These are phyloP conservation scores for Stereum hirsutum DNA, from an alignment of 1,284 basidiomycete genomes.

Conservation along the genomic window DNA sequence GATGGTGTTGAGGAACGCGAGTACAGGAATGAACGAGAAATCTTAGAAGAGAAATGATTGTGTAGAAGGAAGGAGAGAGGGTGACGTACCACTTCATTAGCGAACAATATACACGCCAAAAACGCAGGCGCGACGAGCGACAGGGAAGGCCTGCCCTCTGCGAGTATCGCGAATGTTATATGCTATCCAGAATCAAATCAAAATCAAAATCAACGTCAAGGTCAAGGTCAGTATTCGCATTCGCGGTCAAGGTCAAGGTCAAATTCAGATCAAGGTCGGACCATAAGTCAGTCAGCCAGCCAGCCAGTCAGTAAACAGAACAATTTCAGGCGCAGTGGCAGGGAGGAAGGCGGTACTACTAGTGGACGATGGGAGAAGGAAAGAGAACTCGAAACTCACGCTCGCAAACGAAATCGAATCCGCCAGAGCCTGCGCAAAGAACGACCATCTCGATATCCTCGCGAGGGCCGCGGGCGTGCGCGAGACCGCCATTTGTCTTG, in stretches of 20 bases:
- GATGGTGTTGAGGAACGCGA: too few species aligned
- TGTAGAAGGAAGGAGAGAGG: neutral
- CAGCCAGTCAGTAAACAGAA: too few species aligned
- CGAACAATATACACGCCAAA: conserved; percentile 60
- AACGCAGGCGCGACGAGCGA: conserved; percentile 79
- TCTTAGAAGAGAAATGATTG: too few species aligned
- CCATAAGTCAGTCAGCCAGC: too few species aligned
- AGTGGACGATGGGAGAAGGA: neutral
- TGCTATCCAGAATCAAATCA: conserved; percentile 41
- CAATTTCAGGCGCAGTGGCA: too few species aligned
- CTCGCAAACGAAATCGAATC: conserved; percentile 80
- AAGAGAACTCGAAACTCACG: conserved; percentile 21
- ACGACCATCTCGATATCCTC: conserved; percentile 74
- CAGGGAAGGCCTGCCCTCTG: conserved; percentile 70
- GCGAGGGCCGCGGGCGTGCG: conserved; percentile 74
- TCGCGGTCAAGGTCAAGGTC: too few species aligned
- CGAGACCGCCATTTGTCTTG: conserved; percentile 65
- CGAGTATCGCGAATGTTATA: conserved; percentile 75
- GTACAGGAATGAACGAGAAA: too few species aligned
- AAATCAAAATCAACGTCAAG: conserved; percentile 3
- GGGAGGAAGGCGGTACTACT: neutral
- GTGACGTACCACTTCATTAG: conserved; percentile 60
- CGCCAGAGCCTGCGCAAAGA: conserved; percentile 66
- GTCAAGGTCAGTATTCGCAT: too few species aligned
- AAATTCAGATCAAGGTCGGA: too few species aligned